Evolutionary conservation across 2,329 filamentous ascomycete species (phyloP), one percentile per base, ranked within the genome.

Genomic region (Talaromyces amestolkiae): DNA sequence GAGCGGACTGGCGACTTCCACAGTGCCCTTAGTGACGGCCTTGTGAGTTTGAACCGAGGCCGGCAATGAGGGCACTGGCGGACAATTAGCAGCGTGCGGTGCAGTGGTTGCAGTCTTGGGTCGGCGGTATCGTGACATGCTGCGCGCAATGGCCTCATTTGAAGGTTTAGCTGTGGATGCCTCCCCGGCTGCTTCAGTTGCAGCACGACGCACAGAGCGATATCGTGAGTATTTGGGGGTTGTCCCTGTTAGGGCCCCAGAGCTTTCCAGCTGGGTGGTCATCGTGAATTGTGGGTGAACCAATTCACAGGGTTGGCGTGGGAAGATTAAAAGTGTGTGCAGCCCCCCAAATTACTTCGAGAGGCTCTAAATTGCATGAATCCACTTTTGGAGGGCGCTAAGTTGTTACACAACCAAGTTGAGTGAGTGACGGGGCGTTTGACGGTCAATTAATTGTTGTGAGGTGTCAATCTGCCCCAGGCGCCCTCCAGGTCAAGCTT

Each of bases 221-320:
- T 88, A 88, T 49, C 86, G 82, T 63, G 85, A 84, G 72, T 85
- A 82, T 71, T 85, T 86, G 61, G 75, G 72, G 35, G 73, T 73
- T 22, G 66, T 53, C 58, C 64, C 61, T 33, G 58, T 31, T 11
- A 41, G 56, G 17, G 59, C 24, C 62, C 33, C 19, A 24, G 58
- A 27, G 54, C 67, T 24, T 43, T 66, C 58, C 59, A 68, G 56
- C 58, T 68, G 70, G 45, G 65, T 68, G 47, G 72, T 70, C 69
- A 73, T 74, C 37, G 70, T 66, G 66, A 27, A 24, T 33, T 6
- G 39, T 41, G 35, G 22, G n/a, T 39, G 47, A n/a, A 53, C 49
- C 7, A 53, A 31, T 17, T 19, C 24, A 31, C 45, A 31, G 45
- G 45, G 60, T 62, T 39, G 37, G 22, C 15, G 35, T 37, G 15